Evolutionary conservation across 208 protist species (phyloP).

Genomic region (Angomonas ambiguus): DNA sequence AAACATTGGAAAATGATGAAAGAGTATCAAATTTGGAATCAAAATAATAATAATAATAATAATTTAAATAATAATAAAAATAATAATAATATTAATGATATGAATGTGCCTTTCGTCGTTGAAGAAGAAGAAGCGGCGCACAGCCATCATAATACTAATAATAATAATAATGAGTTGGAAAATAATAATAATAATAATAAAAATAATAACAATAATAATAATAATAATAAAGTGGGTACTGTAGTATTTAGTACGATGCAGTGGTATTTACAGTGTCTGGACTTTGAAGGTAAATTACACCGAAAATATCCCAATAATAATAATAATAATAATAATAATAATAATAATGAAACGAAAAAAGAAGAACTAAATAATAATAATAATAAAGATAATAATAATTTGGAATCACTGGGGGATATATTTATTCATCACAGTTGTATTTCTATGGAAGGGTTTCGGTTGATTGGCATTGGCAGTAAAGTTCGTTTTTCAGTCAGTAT

Average conservation of each 20-base stretch:
- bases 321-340: neutral
- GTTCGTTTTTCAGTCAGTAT: slow-evolving; percentile 37
- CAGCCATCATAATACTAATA: too few species aligned
- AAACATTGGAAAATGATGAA: neutral
- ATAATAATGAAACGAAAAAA: too few species aligned
- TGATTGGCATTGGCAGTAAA: slow-evolving; percentile 14
- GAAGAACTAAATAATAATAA: neutral
- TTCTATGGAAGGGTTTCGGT: slow-evolving; percentile 21
- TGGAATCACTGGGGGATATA: slow-evolving; percentile 26
- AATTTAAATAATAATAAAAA: neutral
- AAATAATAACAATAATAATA: slow-evolving; percentile 18
- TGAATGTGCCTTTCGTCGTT: neutral
- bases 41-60: neutral
- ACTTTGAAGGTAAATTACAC: neutral
- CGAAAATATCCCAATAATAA: neutral
- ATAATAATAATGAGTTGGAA: too few species aligned
- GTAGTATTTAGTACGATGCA: slow-evolving; percentile 39
- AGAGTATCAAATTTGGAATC: neutral
- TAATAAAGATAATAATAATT: too few species aligned
- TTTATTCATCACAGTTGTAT: slow-evolving; percentile 37
- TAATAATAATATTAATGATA: neutral
- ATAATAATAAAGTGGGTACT: slow-evolving; percentile 20
- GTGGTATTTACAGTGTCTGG: slow-evolving; percentile 26
- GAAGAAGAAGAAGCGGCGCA: neutral
- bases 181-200: slow-evolving; percentile 2